phyloP scores from a whole-genome alignment of 495 filamentous ascomycete species.

The Chlorociboria aeruginascens region DNA sequence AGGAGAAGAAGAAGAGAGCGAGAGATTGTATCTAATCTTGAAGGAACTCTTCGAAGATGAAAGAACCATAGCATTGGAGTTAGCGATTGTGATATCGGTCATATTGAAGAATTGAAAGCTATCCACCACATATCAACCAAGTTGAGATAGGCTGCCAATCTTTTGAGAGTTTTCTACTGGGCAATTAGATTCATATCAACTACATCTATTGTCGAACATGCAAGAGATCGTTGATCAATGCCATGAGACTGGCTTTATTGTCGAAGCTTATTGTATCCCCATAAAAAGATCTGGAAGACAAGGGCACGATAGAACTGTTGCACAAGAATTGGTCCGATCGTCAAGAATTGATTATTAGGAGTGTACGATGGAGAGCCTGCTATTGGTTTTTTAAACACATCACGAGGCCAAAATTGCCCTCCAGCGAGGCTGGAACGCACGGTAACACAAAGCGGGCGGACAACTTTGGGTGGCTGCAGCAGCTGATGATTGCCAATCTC shows the following conservation, averaged over 20 bases:
- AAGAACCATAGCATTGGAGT: constrained; percentile 60
- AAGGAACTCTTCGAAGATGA: constrained; percentile 35
- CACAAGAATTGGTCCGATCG: constrained; percentile 38
- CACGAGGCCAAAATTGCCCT: too few species aligned
- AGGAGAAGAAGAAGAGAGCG: background rate
- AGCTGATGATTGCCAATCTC: too few species aligned
- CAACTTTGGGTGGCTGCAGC: too few species aligned
- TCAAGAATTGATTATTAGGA: constrained; percentile 41
- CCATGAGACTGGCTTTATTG: constrained; percentile 40
- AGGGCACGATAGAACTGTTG: constrained; percentile 28
- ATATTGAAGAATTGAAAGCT: constrained; percentile 10
- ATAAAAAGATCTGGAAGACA: constrained; percentile 32
- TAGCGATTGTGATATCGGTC: constrained; percentile 39
- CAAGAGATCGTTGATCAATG: constrained; percentile 68
- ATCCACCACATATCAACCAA: constrained; percentile 45
- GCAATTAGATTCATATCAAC: constrained; percentile 32
- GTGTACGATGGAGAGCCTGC: too few species aligned
- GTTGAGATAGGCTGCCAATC: constrained; percentile 41
- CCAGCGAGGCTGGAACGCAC: too few species aligned
- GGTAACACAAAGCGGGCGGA: too few species aligned
- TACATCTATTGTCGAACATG: constrained; percentile 36
- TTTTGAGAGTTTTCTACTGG: background rate
- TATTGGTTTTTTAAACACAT: too few species aligned
- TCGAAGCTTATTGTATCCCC: constrained; percentile 43
- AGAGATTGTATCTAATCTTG: constrained; percentile 32